Conservation (phyloP, 441 rosid genomes). For the Arabidopsis hybrid region DNA sequence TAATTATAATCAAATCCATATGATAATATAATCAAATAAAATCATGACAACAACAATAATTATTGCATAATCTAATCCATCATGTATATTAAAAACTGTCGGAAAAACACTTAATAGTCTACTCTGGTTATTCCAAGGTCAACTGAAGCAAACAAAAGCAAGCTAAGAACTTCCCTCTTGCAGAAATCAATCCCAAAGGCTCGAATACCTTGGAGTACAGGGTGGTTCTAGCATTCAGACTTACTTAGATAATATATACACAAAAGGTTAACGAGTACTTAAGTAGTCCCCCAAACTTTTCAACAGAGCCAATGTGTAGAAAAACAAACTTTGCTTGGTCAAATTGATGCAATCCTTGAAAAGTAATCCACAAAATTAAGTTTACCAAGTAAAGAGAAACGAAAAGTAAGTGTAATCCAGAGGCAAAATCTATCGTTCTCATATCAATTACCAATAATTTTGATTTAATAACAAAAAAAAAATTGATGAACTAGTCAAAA, state of each 20-base stretch:
- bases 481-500: neutral
- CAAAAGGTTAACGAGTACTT: too few relatives aligned
- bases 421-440: neutral
- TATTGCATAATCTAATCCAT: conserved; percentile 6
- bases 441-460: neutral
- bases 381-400: neutral
- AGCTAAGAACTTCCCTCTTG: neutral
- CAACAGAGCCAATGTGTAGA: too few relatives aligned
- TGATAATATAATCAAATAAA: neutral
- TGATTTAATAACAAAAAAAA: too few relatives aligned
- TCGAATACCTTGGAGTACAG: neutral
- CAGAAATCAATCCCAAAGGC: neutral
- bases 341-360: too few relatives aligned
- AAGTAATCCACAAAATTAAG: neutral
- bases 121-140: conserved; percentile 1
- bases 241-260: neutral
- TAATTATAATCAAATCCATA: neutral
- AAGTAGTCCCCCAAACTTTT: too few relatives aligned
- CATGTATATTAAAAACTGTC: neutral
- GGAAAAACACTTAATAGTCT: neutral
- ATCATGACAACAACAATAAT: neutral
- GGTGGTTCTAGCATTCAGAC: neutral
- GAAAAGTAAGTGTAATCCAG: neutral
- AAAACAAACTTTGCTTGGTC: too few relatives aligned
- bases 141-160: neutral